Percentiles rank a stretch among this genome's conserved stretches.
Evolutionary conservation across 345 rosid genomes (phyloP).

Genomic region (Geranium brycei): DNA sequence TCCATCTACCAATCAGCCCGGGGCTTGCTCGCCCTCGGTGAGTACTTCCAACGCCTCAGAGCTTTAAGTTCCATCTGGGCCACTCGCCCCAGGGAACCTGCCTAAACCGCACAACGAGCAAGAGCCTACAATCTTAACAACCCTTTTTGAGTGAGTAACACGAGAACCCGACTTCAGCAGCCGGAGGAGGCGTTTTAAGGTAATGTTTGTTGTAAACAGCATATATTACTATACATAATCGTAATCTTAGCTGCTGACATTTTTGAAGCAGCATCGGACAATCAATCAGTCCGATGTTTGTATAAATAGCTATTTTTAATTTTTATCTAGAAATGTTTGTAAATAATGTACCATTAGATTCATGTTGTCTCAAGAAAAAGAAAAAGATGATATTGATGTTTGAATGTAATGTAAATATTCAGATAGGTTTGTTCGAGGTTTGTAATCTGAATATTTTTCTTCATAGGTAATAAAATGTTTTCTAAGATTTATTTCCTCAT

Average conservation of each 20-base stretch:
- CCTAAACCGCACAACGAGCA: conserved; percentile 11
- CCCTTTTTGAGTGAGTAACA: neutral
- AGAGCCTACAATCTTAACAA: neutral
- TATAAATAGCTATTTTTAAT: too few relatives aligned
- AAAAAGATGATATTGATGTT: neutral
- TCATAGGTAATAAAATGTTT: neutral
- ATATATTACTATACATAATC: conserved; percentile 1
- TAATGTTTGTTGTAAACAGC: conserved; percentile 10
- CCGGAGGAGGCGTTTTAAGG: conserved; percentile 12
- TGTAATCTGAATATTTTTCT: neutral
- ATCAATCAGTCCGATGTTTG: neutral
- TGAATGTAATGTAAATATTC: conserved; percentile 14
- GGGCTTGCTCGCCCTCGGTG: conserved; percentile 70
- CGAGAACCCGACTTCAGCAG: conserved; percentile 5
- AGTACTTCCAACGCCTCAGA: conserved; percentile 67
- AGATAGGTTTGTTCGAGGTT: neutral
- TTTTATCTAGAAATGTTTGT: neutral
- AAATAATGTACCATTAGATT: neutral
- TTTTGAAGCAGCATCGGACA: conserved; percentile 28
- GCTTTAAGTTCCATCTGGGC: conserved; percentile 63
- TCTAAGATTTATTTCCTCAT: too few relatives aligned
- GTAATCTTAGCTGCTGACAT: conserved; percentile 23
- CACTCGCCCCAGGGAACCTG: conserved; percentile 40
- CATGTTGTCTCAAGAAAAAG: too few relatives aligned
- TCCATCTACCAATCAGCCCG: conserved; percentile 73